Evolutionary conservation across 2,329 filamentous ascomycete genomes (phyloP).

Genomic region (Diaporthe velutina): DNA sequence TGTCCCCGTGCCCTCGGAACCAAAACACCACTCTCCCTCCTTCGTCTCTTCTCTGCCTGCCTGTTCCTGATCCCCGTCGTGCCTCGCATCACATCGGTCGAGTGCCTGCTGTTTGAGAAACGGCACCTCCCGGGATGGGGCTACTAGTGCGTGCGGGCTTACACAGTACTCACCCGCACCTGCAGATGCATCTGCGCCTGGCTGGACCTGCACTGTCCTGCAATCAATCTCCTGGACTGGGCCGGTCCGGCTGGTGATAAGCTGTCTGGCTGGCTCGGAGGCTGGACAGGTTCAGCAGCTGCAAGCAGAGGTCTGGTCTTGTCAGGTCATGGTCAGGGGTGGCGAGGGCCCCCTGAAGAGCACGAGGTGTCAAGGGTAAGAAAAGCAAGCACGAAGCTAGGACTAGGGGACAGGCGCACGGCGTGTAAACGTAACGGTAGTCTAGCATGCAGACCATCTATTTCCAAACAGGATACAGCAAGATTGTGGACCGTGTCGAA

Average conservation of each 20-base stretch:
- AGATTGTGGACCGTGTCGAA: too few relatives aligned
- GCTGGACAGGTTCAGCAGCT: neutral
- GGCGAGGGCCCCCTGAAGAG: constrained; percentile 12
- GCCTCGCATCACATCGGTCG: neutral
- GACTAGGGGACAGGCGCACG: neutral
- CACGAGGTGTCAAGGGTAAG: constrained; percentile 14
- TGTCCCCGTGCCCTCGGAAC: too few relatives aligned
- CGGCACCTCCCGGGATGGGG: neutral
- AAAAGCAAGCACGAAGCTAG: neutral
- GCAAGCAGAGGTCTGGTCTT: constrained; percentile 8
- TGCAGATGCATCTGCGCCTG: neutral
- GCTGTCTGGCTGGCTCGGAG: neutral
- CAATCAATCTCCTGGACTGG: neutral
- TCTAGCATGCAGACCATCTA: too few relatives aligned
- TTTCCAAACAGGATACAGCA: too few relatives aligned
- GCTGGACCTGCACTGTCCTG: constrained; percentile 12
- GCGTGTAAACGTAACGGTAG: too few relatives aligned
- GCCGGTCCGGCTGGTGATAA: neutral
- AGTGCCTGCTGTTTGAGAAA: constrained; percentile 3
- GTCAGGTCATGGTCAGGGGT: constrained; percentile 8
- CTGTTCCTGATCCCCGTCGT: neutral
- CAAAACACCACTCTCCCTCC: too few relatives aligned
- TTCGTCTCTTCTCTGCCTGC: neutral
- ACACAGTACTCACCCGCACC: neutral
- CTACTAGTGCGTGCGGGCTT: neutral